Evolutionary conservation across 2,329 filamentous ascomycete genomes (phyloP).

Genomic region (Stachybotrys echinatus): DNA sequence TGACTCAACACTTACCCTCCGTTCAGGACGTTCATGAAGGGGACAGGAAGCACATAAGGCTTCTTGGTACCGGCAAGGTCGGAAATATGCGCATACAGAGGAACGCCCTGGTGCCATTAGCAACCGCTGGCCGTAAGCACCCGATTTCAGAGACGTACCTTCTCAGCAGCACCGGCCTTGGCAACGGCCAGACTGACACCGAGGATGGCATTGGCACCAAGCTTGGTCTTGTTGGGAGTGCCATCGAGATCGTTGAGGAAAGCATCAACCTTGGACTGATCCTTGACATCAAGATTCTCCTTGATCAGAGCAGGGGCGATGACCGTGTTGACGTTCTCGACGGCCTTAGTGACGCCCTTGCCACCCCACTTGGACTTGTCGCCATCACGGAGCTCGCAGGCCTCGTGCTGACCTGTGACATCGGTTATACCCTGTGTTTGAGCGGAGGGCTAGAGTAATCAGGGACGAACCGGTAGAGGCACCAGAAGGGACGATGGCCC

Average conservation of each 20-base stretch:
- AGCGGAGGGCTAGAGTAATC: constrained; percentile 10
- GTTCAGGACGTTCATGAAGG: constrained; percentile 93
- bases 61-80: constrained; percentile 87
- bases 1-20: constrained; percentile 47
- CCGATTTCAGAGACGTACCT: constrained; percentile 38
- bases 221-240: constrained; percentile 79
- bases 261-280: constrained; percentile 76
- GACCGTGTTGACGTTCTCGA: constrained; percentile 76
- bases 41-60: constrained; percentile 83
- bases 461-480: constrained; percentile 76
- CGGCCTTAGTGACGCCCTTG: constrained; percentile 84
- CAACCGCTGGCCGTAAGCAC: not conserved
- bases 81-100: constrained; percentile 83
- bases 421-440: constrained; percentile 22
- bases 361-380: constrained; percentile 82
- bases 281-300: constrained; percentile 78
- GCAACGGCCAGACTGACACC: constrained; percentile 80
- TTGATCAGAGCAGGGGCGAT: constrained; percentile 80
- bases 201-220: constrained; percentile 84
- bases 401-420: constrained; percentile 74
- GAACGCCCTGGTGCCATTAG: constrained; percentile 52
- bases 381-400: constrained; percentile 84
- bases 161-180: constrained; percentile 86
- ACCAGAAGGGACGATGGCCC: constrained; percentile 94
- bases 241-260: constrained; percentile 85